Conservation (phyloP, 139 green algal genomes). For the Prasinococcaceae sp. region DNA sequence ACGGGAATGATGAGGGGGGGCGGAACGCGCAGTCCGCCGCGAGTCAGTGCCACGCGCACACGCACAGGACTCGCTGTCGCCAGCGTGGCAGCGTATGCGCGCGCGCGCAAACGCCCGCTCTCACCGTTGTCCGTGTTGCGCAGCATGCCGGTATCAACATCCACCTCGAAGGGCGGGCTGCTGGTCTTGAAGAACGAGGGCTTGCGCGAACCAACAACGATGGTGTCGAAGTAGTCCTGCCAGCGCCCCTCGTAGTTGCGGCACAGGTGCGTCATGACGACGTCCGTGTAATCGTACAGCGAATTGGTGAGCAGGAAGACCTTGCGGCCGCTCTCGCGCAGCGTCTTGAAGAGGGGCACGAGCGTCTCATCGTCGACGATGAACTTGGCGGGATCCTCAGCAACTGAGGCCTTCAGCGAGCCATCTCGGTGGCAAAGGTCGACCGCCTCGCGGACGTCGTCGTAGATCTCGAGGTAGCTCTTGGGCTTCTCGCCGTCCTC, state of each 20-base stretch:
- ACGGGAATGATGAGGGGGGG: no score
- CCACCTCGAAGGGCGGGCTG: conserved; percentile 11
- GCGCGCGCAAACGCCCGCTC: no score
- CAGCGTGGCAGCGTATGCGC: no score
- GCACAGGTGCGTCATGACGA: conserved; percentile 91
- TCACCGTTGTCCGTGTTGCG: conserved; percentile 33
- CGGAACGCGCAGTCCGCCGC: no score
- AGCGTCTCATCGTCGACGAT: conserved; percentile 64
- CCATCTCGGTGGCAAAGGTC: conserved; percentile 93
- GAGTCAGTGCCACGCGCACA: no score
- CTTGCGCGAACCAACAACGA: conserved; percentile 31
- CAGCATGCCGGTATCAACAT: conserved; percentile 13
- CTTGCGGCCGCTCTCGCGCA: conserved; percentile 31
- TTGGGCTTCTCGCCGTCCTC: conserved; percentile 10
- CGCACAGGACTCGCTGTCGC: no score
- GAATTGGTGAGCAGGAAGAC: conserved; percentile 88
- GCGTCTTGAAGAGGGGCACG: conserved; percentile 47
- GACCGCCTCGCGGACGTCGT: conserved; percentile 79
- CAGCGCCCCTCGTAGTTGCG: conserved; percentile 42
- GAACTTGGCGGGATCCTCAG: conserved; percentile 63
- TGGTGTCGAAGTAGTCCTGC: conserved; percentile 83
- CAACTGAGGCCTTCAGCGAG: conserved; percentile 78
- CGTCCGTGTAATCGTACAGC: conserved; percentile 92
- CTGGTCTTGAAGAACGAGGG: conserved; percentile 13
- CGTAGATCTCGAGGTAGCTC: conserved; percentile 33